phyloP scores from a whole-genome alignment of 2,329 filamentous ascomycete genomes.

The Seiridium cupressi region DNA sequence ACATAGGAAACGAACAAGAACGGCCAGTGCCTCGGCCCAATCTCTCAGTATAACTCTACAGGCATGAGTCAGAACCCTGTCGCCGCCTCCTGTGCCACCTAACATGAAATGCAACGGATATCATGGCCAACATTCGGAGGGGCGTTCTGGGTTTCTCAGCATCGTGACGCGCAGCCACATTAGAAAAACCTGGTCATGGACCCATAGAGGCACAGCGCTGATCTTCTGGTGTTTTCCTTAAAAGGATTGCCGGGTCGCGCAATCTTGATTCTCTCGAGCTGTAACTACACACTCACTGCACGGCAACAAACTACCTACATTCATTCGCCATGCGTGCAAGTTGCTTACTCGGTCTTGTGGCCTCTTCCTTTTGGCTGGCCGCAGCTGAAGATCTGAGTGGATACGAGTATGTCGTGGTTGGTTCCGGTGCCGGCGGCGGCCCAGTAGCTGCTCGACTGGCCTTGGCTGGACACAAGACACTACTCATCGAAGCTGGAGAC shows the following conservation, averaged over 20 bases:
- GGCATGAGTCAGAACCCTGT: not conserved
- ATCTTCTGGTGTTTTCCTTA: not conserved
- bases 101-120: not conserved
- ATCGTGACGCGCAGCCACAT: not conserved
- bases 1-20: not conserved
- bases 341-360: not conserved
- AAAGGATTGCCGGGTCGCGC: not conserved
- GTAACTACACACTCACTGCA: not conserved
- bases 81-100: not conserved
- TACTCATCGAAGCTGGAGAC: conserved; percentile 59
- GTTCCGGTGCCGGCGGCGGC: conserved; percentile 57
- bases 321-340: not conserved
- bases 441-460: conserved; percentile 58
- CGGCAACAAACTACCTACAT: not conserved
- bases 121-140: not conserved
- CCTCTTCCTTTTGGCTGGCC: not conserved
- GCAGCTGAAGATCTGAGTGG: not conserved
- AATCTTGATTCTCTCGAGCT: not conserved
- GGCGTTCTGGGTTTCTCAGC: not conserved
- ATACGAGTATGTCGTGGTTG: conserved; percentile 63
- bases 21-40: not conserved
- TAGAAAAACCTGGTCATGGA: not conserved
- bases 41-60: not conserved
- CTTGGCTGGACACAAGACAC: conserved; percentile 53
- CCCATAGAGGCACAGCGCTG: not conserved